These are phyloP conservation scores for Rhododendron kiyosumense DNA, from an alignment of 148 eudicot genomes.

Conservation along the genomic window DNA sequence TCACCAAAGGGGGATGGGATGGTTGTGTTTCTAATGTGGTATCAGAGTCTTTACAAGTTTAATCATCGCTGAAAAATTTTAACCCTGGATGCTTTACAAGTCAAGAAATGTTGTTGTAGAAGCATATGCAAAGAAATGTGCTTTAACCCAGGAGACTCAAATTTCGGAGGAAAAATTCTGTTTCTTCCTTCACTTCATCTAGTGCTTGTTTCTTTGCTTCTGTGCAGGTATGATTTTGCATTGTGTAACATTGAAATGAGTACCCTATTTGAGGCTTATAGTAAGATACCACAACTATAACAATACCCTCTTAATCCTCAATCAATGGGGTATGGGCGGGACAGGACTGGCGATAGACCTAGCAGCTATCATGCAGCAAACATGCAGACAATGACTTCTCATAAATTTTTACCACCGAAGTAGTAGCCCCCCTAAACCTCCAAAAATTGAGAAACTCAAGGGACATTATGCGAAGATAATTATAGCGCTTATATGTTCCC, in stretches of 20 bases:
- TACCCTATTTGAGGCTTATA: not conserved
- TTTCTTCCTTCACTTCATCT: not conserved
- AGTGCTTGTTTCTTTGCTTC: not conserved
- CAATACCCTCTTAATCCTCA: too few species aligned
- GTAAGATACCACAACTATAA: too few species aligned
- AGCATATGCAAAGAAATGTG: too few species aligned
- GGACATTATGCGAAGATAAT: not conserved
- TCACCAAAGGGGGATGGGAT: not conserved
- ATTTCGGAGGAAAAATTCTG: not conserved
- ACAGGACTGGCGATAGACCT: too few species aligned
- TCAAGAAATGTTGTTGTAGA: not conserved
- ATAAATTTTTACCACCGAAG: not conserved
- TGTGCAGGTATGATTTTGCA: not conserved
- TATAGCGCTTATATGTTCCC: not conserved
- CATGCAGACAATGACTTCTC: too few species aligned
- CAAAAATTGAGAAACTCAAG: not conserved
- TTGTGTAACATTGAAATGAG: not conserved
- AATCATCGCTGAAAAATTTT: not conserved
- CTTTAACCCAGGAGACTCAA: not conserved
- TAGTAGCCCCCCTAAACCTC: not conserved
- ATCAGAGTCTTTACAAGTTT: not conserved
- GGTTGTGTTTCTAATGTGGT: not conserved
- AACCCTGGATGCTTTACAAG: not conserved
- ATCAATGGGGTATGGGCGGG: too few species aligned
- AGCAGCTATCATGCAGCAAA: too few species aligned